These are phyloP conservation scores for Leccinum subrobustum DNA, from an alignment of 1,284 basidiomycete genomes.

Conservation along the genomic window DNA sequence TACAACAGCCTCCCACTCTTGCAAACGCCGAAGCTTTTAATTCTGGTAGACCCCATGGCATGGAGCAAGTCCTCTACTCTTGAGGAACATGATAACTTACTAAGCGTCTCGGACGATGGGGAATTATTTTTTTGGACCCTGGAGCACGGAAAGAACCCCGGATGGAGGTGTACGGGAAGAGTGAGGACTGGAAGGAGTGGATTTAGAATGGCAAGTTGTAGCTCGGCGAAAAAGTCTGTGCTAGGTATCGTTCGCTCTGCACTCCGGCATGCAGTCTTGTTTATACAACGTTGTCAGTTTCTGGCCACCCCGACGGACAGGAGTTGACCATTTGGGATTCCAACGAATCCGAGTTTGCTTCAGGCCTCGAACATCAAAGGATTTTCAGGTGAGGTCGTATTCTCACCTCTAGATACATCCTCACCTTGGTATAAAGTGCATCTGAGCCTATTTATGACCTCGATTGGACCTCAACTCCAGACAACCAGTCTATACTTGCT, in stretches of 20 bases:
- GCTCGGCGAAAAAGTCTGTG: constrained; percentile 87
- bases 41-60: constrained; percentile 90
- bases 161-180: constrained; percentile 70
- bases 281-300: constrained; percentile 42
- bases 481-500: constrained; percentile 85
- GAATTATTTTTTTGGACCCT: constrained; percentile 83
- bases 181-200: constrained; percentile 70
- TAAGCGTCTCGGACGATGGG: constrained; percentile 73
- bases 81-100: constrained; percentile 63
- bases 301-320: constrained; percentile 53
- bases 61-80: constrained; percentile 57
- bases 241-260: constrained; percentile 47
- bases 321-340: constrained; percentile 95
- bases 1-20: constrained; percentile 50
- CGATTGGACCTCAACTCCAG: constrained; percentile 90
- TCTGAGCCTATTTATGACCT: constrained; percentile 72
- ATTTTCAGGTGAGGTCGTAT: constrained; percentile 51
- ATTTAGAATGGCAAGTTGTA: constrained; percentile 74
- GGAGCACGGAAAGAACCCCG: constrained; percentile 41
- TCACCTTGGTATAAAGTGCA: constrained; percentile 15
- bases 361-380: constrained; percentile 76
- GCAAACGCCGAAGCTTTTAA: constrained; percentile 51
- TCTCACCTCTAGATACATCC: not conserved
- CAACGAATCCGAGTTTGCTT: constrained; percentile 89
- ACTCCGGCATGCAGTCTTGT: not conserved